These are phyloP conservation scores for Fusarium annulatum DNA, from an alignment of 2,329 filamentous ascomycete genomes.

Conservation along the genomic window DNA sequence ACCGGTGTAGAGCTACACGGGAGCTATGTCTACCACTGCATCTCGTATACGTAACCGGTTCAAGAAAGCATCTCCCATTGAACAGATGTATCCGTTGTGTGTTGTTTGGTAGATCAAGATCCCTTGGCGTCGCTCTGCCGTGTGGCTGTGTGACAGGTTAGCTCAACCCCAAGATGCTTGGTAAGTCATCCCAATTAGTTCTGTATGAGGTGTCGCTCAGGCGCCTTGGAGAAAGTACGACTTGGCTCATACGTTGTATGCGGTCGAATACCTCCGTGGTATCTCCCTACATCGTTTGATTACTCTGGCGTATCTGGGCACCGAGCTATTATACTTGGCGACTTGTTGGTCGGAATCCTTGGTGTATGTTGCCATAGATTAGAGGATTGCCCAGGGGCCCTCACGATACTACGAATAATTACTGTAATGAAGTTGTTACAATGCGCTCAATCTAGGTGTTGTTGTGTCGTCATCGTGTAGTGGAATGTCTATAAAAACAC, in stretches of 20 bases:
- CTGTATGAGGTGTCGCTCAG: neutral
- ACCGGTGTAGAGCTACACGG: neutral
- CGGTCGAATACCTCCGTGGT: neutral
- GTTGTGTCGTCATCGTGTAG: neutral
- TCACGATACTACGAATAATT: neutral
- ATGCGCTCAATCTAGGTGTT: neutral
- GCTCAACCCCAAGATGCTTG: slow-evolving; percentile 21
- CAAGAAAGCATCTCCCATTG: neutral
- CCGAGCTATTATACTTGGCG: slow-evolving; percentile 22
- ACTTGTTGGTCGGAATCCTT: neutral
- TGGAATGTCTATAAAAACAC: slow-evolving; percentile 28
- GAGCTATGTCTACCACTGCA: neutral
- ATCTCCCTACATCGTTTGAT: slow-evolving; percentile 9
- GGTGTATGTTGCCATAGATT: slow-evolving; percentile 1
- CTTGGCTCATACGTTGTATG: slow-evolving; percentile 8
- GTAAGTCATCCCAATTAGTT: slow-evolving; percentile 13
- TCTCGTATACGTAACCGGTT: neutral
- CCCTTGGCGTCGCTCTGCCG: slow-evolving; percentile 19
- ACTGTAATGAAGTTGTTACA: slow-evolving; percentile 25
- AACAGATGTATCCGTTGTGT: neutral
- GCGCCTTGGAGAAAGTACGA: neutral
- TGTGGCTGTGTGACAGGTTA: slow-evolving; percentile 31
- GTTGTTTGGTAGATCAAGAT: neutral
- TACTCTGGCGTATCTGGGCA: neutral
- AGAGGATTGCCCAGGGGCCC: neutral